A percentile compares a stretch with the other conserved stretches of the same genome.
Evolutionary conservation across 108 stramenopile species (phyloP).

Genomic region (Fragilaria radians): DNA sequence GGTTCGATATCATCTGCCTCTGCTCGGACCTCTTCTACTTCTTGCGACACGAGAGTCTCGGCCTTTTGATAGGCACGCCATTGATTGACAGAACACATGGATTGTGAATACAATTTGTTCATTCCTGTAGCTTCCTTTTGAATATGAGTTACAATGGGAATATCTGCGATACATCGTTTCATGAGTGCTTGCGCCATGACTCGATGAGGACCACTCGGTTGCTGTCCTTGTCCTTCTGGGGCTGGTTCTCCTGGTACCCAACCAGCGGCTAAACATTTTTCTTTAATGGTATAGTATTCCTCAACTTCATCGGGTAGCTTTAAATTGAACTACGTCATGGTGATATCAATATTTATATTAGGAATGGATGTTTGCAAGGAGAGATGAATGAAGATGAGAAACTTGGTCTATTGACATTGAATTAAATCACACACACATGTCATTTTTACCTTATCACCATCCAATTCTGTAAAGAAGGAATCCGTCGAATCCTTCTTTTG

Average conservation of each 20-base stretch:
- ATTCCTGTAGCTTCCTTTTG: slow-evolving; percentile 88
- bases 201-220: slow-evolving; percentile 43
- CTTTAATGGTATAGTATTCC: slow-evolving; percentile 79
- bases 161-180: slow-evolving; percentile 89
- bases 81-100: slow-evolving; percentile 88
- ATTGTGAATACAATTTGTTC: slow-evolving; percentile 85
- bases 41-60: slow-evolving; percentile 74
- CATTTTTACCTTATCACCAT: slow-evolving; percentile 71
- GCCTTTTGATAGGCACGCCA: slow-evolving; percentile 84
- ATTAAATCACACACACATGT: background rate
- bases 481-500: slow-evolving; percentile 54
- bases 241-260: slow-evolving; percentile 62
- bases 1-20: slow-evolving; percentile 91
- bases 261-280: slow-evolving; percentile 56
- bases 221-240: background rate
- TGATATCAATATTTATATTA: background rate
- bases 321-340: slow-evolving; percentile 63
- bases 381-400: background rate
- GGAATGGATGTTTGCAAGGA: background rate
- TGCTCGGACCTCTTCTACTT: slow-evolving; percentile 86
- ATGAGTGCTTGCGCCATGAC: slow-evolving; percentile 82
- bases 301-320: slow-evolving; percentile 81
- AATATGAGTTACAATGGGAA: slow-evolving; percentile 85
- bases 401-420: background rate
- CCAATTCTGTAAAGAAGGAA: slow-evolving; percentile 71